These are phyloP conservation scores for Paramecium sonneborni DNA, from an alignment of 73 alveolate species.

Conservation along the genomic window DNA sequence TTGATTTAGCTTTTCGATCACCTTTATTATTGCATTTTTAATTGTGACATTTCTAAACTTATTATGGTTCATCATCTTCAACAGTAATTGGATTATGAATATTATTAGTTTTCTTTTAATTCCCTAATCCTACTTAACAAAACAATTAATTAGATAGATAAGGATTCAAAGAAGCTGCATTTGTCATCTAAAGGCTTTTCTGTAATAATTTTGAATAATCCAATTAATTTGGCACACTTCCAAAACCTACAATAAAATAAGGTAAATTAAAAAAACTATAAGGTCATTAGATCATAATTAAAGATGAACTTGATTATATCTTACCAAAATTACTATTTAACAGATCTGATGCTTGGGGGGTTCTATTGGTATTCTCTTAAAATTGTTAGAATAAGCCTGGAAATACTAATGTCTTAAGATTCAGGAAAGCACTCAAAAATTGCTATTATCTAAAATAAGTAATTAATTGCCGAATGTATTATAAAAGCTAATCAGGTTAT, in stretches of 20 bases:
- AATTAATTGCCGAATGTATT: not conserved
- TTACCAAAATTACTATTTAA: not conserved
- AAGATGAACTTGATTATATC: not conserved
- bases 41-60: constrained; percentile 16
- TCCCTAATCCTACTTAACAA: not conserved
- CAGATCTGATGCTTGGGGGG: not conserved
- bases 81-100: constrained; percentile 15
- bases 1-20: constrained; percentile 28
- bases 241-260: not conserved
- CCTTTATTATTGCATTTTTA: constrained; percentile 14
- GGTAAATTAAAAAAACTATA: not conserved
- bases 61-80: constrained; percentile 52
- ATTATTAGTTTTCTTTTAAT: not conserved
- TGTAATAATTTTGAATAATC: not conserved
- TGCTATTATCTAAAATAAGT: not conserved
- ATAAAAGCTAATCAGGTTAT: not conserved
- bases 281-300: not conserved
- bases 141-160: not conserved
- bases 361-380: not conserved
- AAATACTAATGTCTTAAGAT: not conserved
- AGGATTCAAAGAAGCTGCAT: not conserved
- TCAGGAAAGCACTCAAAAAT: not conserved
- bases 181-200: not conserved
- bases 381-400: not conserved
- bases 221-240: not conserved